phyloP scores from a whole-genome alignment of 257 asterid species.

The Coffea canephora region DNA sequence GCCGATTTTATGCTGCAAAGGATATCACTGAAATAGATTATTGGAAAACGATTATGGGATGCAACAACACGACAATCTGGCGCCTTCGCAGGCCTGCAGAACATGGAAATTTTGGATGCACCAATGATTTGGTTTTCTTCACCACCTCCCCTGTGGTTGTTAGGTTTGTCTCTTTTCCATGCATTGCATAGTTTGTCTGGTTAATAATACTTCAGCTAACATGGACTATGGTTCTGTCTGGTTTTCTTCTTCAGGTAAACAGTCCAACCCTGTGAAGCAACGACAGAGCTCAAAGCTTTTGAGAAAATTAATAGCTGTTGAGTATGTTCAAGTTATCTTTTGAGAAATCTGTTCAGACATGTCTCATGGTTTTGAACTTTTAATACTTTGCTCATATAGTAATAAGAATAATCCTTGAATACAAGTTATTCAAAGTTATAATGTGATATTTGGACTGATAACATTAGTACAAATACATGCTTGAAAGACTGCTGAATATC shows the following conservation, averaged over 20 bases:
- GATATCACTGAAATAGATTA: slow-evolving; percentile 8
- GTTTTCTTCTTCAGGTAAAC: background rate
- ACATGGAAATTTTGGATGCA: background rate
- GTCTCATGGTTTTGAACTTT: background rate
- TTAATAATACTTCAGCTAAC: background rate
- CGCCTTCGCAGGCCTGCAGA: background rate
- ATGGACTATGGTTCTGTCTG: background rate
- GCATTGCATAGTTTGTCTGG: background rate
- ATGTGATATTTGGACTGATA: background rate
- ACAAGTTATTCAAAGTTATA: background rate
- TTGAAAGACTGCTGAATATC: background rate
- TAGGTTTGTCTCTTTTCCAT: background rate
- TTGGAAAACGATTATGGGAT: background rate
- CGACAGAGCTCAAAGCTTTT: background rate
- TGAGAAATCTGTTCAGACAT: background rate
- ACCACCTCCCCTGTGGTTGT: background rate
- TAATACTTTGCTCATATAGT: background rate
- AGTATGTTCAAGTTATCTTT: background rate
- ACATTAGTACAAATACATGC: background rate
- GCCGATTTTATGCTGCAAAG: slow-evolving; percentile 22
- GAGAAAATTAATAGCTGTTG: background rate
- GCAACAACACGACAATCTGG: background rate
- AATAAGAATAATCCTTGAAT: too few relatives aligned
- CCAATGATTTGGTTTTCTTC: background rate
- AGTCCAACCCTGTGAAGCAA: background rate